Evolutionary conservation across 306 rosid genomes (phyloP), one percentile per base, ranked within the genome.

Genomic region (Dalbergia cochinchinensis): DNA sequence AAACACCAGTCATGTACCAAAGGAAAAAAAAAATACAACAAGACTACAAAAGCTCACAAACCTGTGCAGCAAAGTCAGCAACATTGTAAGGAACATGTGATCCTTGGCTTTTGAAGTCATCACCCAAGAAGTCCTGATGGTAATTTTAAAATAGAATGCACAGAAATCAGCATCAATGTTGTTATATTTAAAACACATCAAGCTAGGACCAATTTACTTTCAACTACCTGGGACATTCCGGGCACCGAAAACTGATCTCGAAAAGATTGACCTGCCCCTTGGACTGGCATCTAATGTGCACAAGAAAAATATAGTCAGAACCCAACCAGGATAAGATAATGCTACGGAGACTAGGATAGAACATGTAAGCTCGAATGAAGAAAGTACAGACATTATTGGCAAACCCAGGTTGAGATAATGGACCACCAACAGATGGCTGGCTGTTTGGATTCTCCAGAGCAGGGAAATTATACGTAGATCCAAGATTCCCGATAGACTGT

Each of bases 21-120:
- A 26, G 31, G 2, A 26, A 26, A 26, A 51, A 69, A 58, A 59
- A 74, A 33, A 20, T 53, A 64, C 60, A 20, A 48, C n/a, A 44
- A 53, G 11, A 82, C 55, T 31, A 42, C 18, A 44, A 53, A 8
- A 82, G 10, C 61, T 71, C 60, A 71, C 79, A 41, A 75, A 94
- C 99, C 98, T 93, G 99, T 34, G 99, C 90, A 69, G 98, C 92
- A 83, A 93, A 93, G 80, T 96, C 99, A 19, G 92, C 62, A 72
- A 93, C 97, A 83, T 96, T 96, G 66, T 96, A 96, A 51, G 99
- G 97, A 85, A 96, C 98, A 67, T 93, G 98, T 61, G 99, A 96
- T 72, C 99, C 99, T 87, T 96, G 99, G 86, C 99, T 96, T 85
- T 96, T 96, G 83, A 93, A 96, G 86, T 96, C 99, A 82, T 96